A percentile compares a stretch with the other conserved stretches of the same genome.
phyloP scores from a whole-genome alignment of 208 protist genomes.

The Herpetomonas tarakana region DNA sequence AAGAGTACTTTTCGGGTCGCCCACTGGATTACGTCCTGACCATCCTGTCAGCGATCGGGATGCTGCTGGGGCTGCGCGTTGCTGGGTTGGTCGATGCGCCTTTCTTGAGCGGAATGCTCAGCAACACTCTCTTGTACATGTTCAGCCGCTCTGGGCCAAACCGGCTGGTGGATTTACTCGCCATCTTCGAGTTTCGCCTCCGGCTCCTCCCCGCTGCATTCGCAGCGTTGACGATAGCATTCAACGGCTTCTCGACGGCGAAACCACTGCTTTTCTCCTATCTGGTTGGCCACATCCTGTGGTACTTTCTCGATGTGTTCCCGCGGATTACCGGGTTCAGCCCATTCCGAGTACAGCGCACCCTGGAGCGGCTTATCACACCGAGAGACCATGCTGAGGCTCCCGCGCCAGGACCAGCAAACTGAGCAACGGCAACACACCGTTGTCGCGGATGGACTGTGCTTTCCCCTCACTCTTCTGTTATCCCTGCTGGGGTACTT shows the following conservation, averaged over 20 bases:
- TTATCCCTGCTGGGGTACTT: too few relatives aligned
- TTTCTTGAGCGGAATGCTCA: conserved; percentile 55
- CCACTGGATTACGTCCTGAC: conserved; percentile 67
- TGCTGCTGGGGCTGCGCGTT: conserved; percentile 51
- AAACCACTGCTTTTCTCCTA: conserved; percentile 41
- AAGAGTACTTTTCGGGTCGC: conserved; percentile 62
- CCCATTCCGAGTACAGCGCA: conserved; percentile 45
- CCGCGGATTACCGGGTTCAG: conserved; percentile 75
- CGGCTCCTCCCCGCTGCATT: conserved; percentile 56
- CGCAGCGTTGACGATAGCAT: conserved; percentile 27
- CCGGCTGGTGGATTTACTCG: conserved; percentile 49
- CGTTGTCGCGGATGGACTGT: not conserved
- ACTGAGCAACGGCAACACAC: not conserved
- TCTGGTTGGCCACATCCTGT: conserved; percentile 69
- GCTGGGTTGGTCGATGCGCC: conserved; percentile 42
- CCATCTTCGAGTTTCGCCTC: conserved; percentile 45
- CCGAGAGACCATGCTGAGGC: not conserved
- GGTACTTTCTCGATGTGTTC: conserved; percentile 85
- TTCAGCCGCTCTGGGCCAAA: conserved; percentile 60
- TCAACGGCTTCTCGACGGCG: conserved; percentile 20
- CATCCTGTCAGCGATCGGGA: conserved; percentile 31
- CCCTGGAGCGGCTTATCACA: conserved; percentile 22
- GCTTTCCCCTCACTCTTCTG: not conserved
- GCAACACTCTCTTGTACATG: conserved; percentile 64
- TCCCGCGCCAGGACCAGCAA: conserved; percentile 1